Evolutionary conservation across 495 filamentous ascomycete species (phyloP), one percentile per base, ranked within the genome.

Genomic region (Aspergillus leporis): DNA sequence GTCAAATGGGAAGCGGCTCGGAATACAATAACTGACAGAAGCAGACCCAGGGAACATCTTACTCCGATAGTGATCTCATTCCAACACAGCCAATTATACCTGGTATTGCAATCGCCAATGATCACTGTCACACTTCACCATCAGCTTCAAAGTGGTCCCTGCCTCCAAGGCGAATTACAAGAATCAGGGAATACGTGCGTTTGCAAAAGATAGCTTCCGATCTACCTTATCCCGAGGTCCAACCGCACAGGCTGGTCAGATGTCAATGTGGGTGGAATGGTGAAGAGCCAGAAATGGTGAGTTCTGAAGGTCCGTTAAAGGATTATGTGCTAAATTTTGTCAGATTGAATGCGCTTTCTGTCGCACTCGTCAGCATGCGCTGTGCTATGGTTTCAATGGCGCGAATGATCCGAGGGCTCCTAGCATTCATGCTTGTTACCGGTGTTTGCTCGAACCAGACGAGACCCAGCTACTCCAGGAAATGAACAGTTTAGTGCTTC

Each of bases 321-420:
- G 23, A 23, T 22, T 3, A 22, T 22, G 12, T 22, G 19, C 61
- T 63, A 51, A 66, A 14, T 21, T 38, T n/a, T 25, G 6, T 28
- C 21, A 82, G 80, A 62, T 81, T 23, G 56, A 72, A 57, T 84
- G 81, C 56, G 55, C 50, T 40, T 80, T 73, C 58, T 84, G 80
- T 59, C 56, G 70, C 34, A 78, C 68, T 18, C 76, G 66, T 62
- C 81, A 84, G 57, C 81, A 84, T 61, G 41, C 68, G 43, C 63
- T 75, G 16, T 84, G 80, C 65, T 84, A 83, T 58, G 81, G 81
- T 14, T 81, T 58, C 21, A 49, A 50, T 25, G 66, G 56, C 32
- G 8, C 52, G 5, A 49, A 64, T 34, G 71, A 74, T 52, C 56
- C 61, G 18, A 67, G 65, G 40, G 55, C 76, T 18, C 69, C 72